Evolutionary conservation across 2,329 filamentous ascomycete species (phyloP).

Genomic region (Knufia fluminis): DNA sequence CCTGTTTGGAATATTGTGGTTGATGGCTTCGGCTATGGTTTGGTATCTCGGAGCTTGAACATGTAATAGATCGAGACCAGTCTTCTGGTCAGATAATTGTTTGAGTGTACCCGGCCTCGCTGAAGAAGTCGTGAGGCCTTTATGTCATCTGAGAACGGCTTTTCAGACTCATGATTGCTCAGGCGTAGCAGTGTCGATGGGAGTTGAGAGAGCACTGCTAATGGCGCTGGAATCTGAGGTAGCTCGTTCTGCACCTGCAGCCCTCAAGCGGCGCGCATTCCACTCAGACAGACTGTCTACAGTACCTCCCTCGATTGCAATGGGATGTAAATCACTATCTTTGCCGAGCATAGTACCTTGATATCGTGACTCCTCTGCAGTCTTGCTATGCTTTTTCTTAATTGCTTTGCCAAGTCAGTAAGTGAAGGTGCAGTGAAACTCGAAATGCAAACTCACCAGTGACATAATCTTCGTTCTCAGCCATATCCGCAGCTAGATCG

Average conservation of each 20-base stretch:
- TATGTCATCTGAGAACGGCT: background rate
- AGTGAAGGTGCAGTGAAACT: slow-evolving; percentile 5
- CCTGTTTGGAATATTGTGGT: too few species aligned
- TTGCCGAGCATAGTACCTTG: slow-evolving; percentile 75
- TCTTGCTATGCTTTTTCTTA: slow-evolving; percentile 88
- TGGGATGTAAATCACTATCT: slow-evolving; percentile 57
- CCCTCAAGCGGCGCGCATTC: slow-evolving; percentile 26
- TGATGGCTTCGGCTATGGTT: too few species aligned
- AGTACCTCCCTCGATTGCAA: slow-evolving; percentile 70
- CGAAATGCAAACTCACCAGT: slow-evolving; percentile 41
- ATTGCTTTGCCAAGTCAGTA: slow-evolving; percentile 44
- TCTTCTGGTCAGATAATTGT: too few species aligned
- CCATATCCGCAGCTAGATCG: slow-evolving; percentile 34
- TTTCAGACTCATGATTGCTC: slow-evolving; percentile 1
- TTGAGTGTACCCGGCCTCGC: too few species aligned
- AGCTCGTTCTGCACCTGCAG: background rate
- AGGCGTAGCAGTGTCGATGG: slow-evolving; percentile 2
- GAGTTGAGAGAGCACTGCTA: slow-evolving; percentile 8
- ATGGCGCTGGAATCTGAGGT: slow-evolving; percentile 1
- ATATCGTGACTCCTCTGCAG: slow-evolving; percentile 76
- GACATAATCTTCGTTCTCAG: slow-evolving; percentile 60
- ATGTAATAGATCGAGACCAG: too few species aligned
- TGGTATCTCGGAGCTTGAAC: too few species aligned
- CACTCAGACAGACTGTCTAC: slow-evolving; percentile 60
- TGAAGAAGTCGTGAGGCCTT: too few species aligned